Conservation (phyloP, 208 protist species). For the Trypanosoma grayi region DNA sequence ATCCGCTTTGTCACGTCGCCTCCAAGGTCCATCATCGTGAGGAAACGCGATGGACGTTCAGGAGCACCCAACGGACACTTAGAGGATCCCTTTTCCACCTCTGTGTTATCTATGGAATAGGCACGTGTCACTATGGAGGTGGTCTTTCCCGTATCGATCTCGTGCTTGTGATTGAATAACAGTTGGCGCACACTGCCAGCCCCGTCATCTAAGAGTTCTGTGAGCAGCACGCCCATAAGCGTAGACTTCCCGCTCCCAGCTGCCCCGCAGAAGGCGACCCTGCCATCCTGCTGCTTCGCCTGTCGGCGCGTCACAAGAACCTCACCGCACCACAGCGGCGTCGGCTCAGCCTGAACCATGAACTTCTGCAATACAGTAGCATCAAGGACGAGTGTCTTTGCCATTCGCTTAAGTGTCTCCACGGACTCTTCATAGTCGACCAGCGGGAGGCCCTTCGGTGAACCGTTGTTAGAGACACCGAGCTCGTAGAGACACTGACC, state of each 20-base stretch:
- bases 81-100: constrained; percentile 7
- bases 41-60: constrained; percentile 40
- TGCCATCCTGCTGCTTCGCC: constrained; percentile 50
- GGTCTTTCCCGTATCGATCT: constrained; percentile 93
- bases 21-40: constrained; percentile 61
- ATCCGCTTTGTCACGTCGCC: constrained; percentile 80
- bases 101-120: constrained; percentile 61
- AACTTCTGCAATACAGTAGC: constrained; percentile 59
- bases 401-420: constrained; percentile 74
- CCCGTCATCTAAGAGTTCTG: constrained; percentile 73
- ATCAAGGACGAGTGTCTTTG: constrained; percentile 55
- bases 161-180: constrained; percentile 96
- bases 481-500: constrained; percentile 95
- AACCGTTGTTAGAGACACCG: constrained; percentile 92
- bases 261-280: constrained; percentile 83
- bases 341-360: constrained; percentile 13
- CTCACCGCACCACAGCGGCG: constrained; percentile 70
- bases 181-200: constrained; percentile 67
- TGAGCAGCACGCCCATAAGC: constrained; percentile 74
- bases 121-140: constrained; percentile 92
- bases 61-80: constrained; percentile 5
- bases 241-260: constrained; percentile 87
- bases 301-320: constrained; percentile 74
- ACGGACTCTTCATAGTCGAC: constrained; percentile 83
- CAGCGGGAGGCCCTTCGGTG: constrained; percentile 65